Base-by-base conservation (phyloP, 139 green algal genomes). In the Asterochloris erici region DNA sequence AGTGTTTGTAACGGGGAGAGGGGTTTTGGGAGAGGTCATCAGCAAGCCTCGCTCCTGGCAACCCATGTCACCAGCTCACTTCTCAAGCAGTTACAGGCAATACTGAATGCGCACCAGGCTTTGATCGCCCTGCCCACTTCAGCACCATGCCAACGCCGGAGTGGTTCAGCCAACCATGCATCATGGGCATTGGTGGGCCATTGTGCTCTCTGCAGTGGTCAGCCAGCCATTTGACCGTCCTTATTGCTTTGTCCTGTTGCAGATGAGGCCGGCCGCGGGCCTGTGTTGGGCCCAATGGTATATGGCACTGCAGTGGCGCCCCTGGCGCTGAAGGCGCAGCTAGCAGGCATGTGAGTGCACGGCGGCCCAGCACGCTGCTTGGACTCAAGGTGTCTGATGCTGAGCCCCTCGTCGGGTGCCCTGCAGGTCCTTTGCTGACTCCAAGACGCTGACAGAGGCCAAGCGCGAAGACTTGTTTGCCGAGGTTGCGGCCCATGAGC, bases 211-310 rank as follows among this genome's bases (percentile, higher is more conserved):
- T 17, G 11, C 17, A 23, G 1, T 63, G 61, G 26, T 71, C 63
- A 54, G 62, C 70, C 9, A 77, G 13, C 10, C 14, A 23, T 63
- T 63, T 77, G 75, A 73, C 54, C 68, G 19, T 29, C 13, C 21
- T 10, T 60, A 19, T 38, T 11, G 79, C 17, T 11, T 14, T 47
- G 61, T 9, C 17, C 12, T 66, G 38, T 78, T 71, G 82, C 86
- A 94, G 94, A 98, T 88, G 95, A 98, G 79, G 95, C 95, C 12
- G 95, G 95, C 0, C 83, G 95, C 23, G 95, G 95, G 0, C 95
- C 95, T 21, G 95, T 98, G 26, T 81, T 98, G 12, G 96, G 95
- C 0, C 85, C 94, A 26, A 99, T 98, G 96, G 93, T 98, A 17
- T 98, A 97, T 84, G 90, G 87, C 9, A 81, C 54, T 61, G 89